These are phyloP conservation scores for Cruciata laevipes DNA, from an alignment of 257 asterid species.

Conservation along the genomic window DNA sequence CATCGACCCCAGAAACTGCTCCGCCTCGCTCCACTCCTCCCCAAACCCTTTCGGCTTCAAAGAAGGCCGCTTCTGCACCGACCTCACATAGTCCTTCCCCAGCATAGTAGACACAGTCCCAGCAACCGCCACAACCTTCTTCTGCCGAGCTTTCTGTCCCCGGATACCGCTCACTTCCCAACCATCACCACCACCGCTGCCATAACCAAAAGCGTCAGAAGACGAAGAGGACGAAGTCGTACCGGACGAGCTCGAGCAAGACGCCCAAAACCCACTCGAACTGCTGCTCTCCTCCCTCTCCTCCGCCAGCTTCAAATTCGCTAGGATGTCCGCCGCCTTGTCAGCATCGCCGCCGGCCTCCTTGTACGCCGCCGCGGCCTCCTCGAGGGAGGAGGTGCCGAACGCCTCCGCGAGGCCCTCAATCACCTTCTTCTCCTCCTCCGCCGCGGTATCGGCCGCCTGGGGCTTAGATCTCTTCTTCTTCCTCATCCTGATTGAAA, in stretches of 20 bases:
- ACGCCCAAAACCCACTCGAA: conserved; percentile 47
- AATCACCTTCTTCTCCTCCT: conserved; percentile 23
- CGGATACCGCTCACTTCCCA: conserved; percentile 17
- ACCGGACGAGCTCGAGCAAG: conserved; percentile 49
- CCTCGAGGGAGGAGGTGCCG: conserved; percentile 44
- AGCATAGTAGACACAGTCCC: conserved; percentile 67
- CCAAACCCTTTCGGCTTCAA: conserved; percentile 31
- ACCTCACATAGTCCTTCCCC: conserved; percentile 83
- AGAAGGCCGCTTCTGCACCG: conserved; percentile 47
- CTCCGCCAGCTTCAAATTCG: conserved; percentile 15
- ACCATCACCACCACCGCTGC: conserved; percentile 23
- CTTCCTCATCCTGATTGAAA: conserved; percentile 28
- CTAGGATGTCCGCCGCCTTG: conserved; percentile 45
- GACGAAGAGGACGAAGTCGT: conserved; percentile 9
- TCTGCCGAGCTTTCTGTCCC: conserved; percentile 38
- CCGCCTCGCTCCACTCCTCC: conserved; percentile 54
- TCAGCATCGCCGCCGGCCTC: conserved; percentile 41
- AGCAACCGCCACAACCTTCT: conserved; percentile 66
- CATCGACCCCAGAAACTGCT: conserved; percentile 72
- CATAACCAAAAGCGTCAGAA: conserved; percentile 29
- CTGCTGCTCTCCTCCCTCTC: conserved; percentile 40
- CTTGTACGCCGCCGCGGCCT: conserved; percentile 38
- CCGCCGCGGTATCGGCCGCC: conserved; percentile 12
- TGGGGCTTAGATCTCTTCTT: conserved; percentile 46
- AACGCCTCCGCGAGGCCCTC: conserved; percentile 41